Percentiles rank a stretch among this genome's conserved stretches.
phyloP scores from a whole-genome alignment of 148 eudicot species.

The Cornus controversa region DNA sequence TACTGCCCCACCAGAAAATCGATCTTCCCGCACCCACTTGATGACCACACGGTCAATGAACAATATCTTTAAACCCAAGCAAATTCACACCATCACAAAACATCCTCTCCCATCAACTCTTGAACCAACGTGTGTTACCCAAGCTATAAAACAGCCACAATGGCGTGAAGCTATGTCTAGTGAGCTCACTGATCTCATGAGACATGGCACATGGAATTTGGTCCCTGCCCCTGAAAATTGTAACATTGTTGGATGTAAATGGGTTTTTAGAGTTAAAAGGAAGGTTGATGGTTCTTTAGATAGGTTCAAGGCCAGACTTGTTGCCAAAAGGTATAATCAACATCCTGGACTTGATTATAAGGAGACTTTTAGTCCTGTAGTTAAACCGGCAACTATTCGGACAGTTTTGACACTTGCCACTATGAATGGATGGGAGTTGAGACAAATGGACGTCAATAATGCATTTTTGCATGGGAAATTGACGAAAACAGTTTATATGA shows the following conservation, averaged over 20 bases:
- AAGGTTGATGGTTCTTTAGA: neutral
- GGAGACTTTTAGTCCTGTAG: neutral
- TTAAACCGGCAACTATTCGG: constrained; percentile 6
- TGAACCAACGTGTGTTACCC: neutral
- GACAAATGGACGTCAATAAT: no score
- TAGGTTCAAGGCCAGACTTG: no score
- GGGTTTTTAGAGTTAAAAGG: constrained; percentile 10
- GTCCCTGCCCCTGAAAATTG: neutral
- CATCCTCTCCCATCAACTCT: neutral
- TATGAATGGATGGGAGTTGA: neutral
- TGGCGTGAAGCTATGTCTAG: constrained; percentile 2
- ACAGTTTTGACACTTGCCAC: neutral
- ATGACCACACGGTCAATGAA: neutral
- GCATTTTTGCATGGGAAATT: constrained; percentile 9
- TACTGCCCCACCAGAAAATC: neutral
- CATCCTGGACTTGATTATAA: neutral
- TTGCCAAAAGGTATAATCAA: constrained; percentile 1
- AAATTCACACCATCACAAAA: neutral
- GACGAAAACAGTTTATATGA: constrained; percentile 5
- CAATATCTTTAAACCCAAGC: neutral
- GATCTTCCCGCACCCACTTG: neutral
- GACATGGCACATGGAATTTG: constrained; percentile 6
- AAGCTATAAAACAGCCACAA: neutral
- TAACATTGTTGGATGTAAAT: constrained; percentile 13
- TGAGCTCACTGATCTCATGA: neutral